Evolutionary conservation across 805 yeast genomes (phyloP).

Genomic region (Yarrowia sp.): DNA sequence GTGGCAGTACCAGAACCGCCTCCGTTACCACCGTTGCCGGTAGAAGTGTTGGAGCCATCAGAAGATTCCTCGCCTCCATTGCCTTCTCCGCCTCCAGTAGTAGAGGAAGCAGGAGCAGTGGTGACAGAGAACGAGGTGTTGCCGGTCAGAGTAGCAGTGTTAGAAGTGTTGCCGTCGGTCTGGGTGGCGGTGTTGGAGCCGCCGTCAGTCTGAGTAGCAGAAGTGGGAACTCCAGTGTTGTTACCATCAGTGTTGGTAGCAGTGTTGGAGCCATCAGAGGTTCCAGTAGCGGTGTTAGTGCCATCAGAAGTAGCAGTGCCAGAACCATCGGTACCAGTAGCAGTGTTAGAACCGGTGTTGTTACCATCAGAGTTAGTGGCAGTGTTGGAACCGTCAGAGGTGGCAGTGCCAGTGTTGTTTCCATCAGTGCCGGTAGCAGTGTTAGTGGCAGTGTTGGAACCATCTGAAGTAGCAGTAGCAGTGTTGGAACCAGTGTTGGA

Average conservation of each 20-base stretch:
- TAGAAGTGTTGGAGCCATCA: background rate
- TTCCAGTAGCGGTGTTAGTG: background rate
- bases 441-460: background rate
- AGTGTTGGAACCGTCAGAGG: conserved; percentile 3
- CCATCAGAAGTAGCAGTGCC: background rate
- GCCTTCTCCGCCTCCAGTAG: background rate
- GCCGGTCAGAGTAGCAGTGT: background rate
- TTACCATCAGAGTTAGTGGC: background rate
- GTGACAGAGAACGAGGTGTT: background rate
- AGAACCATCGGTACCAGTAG: background rate
- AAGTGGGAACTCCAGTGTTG: background rate
- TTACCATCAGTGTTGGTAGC: background rate
- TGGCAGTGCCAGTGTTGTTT: background rate
- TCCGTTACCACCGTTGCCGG: background rate
- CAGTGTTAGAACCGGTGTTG: background rate
- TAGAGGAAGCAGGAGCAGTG: background rate
- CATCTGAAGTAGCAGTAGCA: background rate
- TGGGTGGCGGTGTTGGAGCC: background rate
- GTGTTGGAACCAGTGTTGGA: background rate
- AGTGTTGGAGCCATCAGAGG: background rate
- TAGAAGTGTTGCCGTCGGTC: background rate
- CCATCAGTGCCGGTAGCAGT: background rate
- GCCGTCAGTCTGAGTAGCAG: background rate
- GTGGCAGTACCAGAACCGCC: background rate
- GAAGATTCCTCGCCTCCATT: background rate